Evolutionary conservation across 2,329 filamentous ascomycete species (phyloP).

Genomic region (Aspergillus unguis): DNA sequence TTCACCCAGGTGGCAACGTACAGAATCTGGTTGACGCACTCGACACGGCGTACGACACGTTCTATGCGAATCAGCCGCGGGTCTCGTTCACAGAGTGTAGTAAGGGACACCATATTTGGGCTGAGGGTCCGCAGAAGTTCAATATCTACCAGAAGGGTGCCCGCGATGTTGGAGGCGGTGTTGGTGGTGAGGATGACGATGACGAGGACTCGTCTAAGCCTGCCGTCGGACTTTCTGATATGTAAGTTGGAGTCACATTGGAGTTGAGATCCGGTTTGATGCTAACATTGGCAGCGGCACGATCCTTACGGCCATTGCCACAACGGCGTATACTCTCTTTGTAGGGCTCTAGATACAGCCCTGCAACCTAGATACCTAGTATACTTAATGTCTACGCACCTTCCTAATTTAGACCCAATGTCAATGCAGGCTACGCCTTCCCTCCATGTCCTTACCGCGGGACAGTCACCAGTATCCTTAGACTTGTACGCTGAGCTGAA

Average conservation of each 20-base stretch:
- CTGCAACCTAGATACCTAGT: no score
- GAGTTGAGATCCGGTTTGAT: neutral
- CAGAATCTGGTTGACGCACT: constrained; percentile 3
- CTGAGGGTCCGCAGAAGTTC: constrained; percentile 5
- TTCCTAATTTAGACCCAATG: no score
- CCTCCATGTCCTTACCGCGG: no score
- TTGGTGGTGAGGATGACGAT: neutral
- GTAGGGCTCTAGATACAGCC: neutral
- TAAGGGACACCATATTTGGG: neutral
- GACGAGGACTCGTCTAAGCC: neutral
- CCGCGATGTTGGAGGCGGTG: neutral
- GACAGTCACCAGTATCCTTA: no score
- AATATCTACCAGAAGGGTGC: neutral
- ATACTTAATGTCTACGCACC: no score
- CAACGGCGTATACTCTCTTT: neutral
- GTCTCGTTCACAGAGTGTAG: constrained; percentile 1
- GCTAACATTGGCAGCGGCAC: neutral
- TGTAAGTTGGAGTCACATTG: neutral
- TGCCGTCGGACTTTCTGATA: neutral
- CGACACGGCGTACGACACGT: neutral
- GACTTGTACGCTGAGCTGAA: no score
- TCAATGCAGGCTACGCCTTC: no score
- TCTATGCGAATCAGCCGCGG: constrained; percentile 5
- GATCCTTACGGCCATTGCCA: neutral
- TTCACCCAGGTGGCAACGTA: constrained; percentile 26